These are phyloP conservation scores for Suillus clintonianus DNA, from an alignment of 768 basidiomycete species.

Conservation along the genomic window DNA sequence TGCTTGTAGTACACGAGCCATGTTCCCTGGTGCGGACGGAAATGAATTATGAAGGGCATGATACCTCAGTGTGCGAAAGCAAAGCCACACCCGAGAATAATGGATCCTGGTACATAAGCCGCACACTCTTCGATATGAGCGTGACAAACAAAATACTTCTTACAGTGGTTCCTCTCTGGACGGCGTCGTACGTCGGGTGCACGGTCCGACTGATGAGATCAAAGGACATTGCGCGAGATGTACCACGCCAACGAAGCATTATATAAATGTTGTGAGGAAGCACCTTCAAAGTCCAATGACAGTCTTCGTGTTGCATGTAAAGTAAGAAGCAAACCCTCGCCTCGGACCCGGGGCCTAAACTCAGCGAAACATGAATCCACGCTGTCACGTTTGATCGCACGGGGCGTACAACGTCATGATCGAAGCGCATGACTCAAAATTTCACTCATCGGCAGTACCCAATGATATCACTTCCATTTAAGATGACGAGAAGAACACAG, in stretches of 20 bases:
- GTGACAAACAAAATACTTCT: background rate
- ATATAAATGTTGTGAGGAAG: background rate
- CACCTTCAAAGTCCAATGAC: background rate
- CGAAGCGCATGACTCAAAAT: background rate
- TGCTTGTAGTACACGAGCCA: background rate
- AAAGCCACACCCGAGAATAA: background rate
- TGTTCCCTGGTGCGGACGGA: background rate
- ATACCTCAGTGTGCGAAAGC: background rate
- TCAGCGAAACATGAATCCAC: background rate
- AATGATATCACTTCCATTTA: background rate
- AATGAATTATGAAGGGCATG: background rate
- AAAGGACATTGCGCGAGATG: background rate
- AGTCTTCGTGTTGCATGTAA: background rate
- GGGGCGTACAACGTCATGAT: background rate
- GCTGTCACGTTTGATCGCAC: background rate
- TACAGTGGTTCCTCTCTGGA: background rate
- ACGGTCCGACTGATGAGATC: background rate
- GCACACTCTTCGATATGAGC: background rate
- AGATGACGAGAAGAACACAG: background rate
- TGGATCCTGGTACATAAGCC: background rate
- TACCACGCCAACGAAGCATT: background rate
- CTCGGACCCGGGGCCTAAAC: conserved; percentile 1
- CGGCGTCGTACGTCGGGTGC: background rate
- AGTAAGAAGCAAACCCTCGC: background rate
- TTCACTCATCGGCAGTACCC: background rate